Percentiles rank a stretch among this genome's conserved stretches.
Evolutionary conservation across 2,329 filamentous ascomycete species (phyloP).

Genomic region (Ceratocystis huliohia): DNA sequence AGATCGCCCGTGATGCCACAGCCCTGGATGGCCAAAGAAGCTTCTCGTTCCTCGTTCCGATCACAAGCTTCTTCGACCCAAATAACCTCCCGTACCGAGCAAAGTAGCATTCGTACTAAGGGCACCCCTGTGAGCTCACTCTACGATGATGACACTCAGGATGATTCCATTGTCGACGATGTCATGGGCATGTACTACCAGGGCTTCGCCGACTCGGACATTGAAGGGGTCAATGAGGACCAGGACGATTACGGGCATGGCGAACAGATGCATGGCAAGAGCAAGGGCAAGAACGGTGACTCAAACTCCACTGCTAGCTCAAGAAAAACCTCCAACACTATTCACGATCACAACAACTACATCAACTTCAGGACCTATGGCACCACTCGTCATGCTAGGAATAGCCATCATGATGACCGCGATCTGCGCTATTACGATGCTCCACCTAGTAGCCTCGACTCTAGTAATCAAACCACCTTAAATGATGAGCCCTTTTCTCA

Average conservation of each 20-base stretch:
- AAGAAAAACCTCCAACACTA: constrained; percentile 1
- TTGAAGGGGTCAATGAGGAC: constrained; percentile 25
- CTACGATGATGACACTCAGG: constrained; percentile 35
- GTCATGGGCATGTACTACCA: constrained; percentile 59
- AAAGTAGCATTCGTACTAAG: constrained; percentile 70
- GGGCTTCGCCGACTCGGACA: constrained; percentile 40
- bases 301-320: not conserved
- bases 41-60: constrained; percentile 43
- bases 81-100: constrained; percentile 58
- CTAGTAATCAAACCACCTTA: not conserved
- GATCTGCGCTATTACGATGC: not conserved
- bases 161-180: constrained; percentile 51
- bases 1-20: constrained; percentile 22
- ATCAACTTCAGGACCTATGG: not conserved
- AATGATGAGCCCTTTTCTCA: not conserved
- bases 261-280: not conserved
- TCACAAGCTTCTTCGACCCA: constrained; percentile 44
- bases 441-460: not conserved
- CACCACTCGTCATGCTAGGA: not conserved
- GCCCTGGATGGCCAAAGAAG: constrained; percentile 40
- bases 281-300: not conserved
- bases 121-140: constrained; percentile 60
- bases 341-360: constrained; percentile 9
- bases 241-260: constrained; percentile 19
- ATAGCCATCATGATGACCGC: not conserved